phyloP scores from a whole-genome alignment of 495 filamentous ascomycete genomes.

The Venustampulla echinocandica region DNA sequence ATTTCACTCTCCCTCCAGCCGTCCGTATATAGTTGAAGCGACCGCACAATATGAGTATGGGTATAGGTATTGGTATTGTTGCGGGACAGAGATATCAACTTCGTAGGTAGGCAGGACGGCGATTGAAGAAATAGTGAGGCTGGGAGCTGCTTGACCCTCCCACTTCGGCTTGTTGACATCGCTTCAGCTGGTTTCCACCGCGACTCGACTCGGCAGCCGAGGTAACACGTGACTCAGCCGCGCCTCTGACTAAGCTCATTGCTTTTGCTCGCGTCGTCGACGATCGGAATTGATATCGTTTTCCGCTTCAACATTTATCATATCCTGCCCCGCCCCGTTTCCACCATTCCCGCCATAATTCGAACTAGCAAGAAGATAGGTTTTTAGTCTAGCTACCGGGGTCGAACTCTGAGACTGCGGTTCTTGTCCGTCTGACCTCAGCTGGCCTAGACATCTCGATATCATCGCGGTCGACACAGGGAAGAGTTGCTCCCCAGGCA shows the following conservation, averaged over 20 bases:
- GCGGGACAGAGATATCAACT: too few relatives aligned
- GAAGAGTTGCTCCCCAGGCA: too few relatives aligned
- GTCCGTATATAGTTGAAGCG: slow-evolving; percentile 2
- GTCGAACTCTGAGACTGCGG: not conserved
- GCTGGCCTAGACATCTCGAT: too few relatives aligned
- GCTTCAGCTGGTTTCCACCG: slow-evolving; percentile 16
- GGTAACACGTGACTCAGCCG: slow-evolving; percentile 5
- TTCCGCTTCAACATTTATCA: not conserved
- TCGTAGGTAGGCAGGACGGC: slow-evolving; percentile 8
- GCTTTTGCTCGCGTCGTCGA: too few relatives aligned
- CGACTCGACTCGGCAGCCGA: slow-evolving; percentile 9
- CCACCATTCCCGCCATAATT: too few relatives aligned
- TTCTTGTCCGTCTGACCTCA: too few relatives aligned
- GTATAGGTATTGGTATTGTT: too few relatives aligned
- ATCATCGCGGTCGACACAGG: too few relatives aligned
- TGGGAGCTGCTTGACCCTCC: slow-evolving; percentile 19
- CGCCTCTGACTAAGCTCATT: not conserved
- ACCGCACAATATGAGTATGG: not conserved
- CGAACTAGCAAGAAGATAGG: too few relatives aligned
- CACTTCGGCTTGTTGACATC: slow-evolving; percentile 19
- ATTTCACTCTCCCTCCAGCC: slow-evolving; percentile 8
- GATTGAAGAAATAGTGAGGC: slow-evolving; percentile 12
- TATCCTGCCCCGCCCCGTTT: too few relatives aligned
- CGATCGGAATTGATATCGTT: too few relatives aligned
- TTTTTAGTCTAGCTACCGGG: too few relatives aligned